Percentiles rank a stretch among this genome's conserved stretches.
phyloP scores from a whole-genome alignment of 2,329 filamentous ascomycete genomes.

The Exophiala lecanii-corni region DNA sequence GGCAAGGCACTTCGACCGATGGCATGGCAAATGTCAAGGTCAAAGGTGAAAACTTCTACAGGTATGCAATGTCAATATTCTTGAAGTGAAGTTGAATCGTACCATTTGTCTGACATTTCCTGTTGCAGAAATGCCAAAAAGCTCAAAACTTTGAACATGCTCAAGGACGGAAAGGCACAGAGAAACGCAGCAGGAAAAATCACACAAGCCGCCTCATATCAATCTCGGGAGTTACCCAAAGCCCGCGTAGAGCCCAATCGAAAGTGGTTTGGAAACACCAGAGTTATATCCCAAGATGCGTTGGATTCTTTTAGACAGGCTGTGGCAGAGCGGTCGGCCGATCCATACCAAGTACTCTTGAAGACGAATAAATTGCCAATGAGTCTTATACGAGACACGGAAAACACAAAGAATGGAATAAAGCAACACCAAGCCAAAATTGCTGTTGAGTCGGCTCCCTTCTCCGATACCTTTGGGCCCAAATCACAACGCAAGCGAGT shows the following conservation, averaged over 20 bases:
- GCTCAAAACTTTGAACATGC: conserved; percentile 82
- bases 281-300: conserved; percentile 84
- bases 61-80: conserved; percentile 50
- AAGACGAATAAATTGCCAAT: conserved; percentile 97
- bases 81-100: too few species aligned
- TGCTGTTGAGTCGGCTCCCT: conserved; percentile 80
- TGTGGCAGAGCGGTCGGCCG: conserved; percentile 81
- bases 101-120: background rate
- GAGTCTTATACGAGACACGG: conserved; percentile 80
- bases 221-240: conserved; percentile 73
- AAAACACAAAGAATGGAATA: conserved; percentile 67
- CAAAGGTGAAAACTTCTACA: conserved; percentile 99
- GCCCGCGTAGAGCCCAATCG: conserved; percentile 92
- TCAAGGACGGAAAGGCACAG: conserved; percentile 78
- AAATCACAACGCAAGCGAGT: conserved; percentile 91
- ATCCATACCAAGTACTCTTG: conserved; percentile 90
- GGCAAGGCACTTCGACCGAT: conserved; percentile 79
- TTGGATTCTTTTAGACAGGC: conserved; percentile 83
- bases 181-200: conserved; percentile 81
- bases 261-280: conserved; percentile 96
- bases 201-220: conserved; percentile 75
- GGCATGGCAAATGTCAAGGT: conserved; percentile 86
- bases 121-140: conserved; percentile 65
- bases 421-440: conserved; percentile 95
- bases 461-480: conserved; percentile 83